These are phyloP conservation scores for Cryptosporidium xiaoi DNA, from an alignment of 169 alveolate genomes.

Conservation along the genomic window DNA sequence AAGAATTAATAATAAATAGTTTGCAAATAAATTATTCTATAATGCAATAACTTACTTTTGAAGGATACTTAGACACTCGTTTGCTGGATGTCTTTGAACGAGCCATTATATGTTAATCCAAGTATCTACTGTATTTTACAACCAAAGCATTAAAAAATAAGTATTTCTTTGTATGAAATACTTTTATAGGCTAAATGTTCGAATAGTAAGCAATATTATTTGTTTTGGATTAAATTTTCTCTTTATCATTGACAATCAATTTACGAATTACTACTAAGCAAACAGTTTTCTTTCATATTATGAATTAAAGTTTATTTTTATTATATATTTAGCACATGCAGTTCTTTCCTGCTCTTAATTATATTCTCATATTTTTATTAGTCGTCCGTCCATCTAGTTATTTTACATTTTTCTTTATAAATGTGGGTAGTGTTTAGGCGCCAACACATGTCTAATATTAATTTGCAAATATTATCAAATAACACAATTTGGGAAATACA, in stretches of 20 bases:
- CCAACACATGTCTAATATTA: neutral
- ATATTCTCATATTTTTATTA: slow-evolving; percentile 3
- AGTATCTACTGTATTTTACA: neutral
- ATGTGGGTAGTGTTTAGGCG: slow-evolving; percentile 71
- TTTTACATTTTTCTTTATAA: slow-evolving; percentile 21
- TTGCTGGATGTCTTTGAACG: slow-evolving; percentile 71
- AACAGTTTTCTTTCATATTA: too few species aligned
- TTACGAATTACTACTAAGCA: too few species aligned
- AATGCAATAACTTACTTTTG: slow-evolving; percentile 35
- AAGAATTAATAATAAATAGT: neutral
- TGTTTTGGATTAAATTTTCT: too few species aligned
- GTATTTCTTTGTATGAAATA: too few species aligned
- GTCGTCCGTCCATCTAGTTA: slow-evolving; percentile 75
- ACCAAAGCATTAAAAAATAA: too few species aligned
- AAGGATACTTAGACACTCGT: slow-evolving; percentile 52
- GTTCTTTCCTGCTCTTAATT: too few species aligned
- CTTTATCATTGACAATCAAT: too few species aligned
- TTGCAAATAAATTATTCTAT: neutral
- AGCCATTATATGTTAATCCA: slow-evolving; percentile 31
- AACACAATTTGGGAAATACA: neutral
- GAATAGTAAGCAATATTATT: too few species aligned
- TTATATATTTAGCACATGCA: too few species aligned
- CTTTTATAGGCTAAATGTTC: too few species aligned
- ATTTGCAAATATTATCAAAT: neutral
- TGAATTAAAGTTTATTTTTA: too few species aligned